Percentiles rank a stretch among this genome's conserved stretches.
Conservation (phyloP, 768 basidiomycete species). For the Suillus clintonianus region DNA sequence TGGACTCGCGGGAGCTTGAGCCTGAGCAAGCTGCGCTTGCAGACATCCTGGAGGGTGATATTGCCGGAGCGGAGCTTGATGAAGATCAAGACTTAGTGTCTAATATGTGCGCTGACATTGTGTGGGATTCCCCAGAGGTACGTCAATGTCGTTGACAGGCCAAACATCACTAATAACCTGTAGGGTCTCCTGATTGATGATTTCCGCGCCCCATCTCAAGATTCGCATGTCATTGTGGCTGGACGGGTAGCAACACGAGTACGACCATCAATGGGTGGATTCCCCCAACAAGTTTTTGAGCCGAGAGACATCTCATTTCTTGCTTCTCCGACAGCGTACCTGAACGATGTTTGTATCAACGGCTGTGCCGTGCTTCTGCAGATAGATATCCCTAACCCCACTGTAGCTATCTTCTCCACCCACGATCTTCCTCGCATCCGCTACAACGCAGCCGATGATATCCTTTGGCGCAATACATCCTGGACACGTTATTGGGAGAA, state of each 20-base stretch:
- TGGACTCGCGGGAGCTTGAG: neutral
- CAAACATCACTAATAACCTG: too few relatives aligned
- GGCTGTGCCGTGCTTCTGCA: slow-evolving; percentile 6
- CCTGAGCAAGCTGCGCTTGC: neutral
- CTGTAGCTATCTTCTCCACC: slow-evolving; percentile 5
- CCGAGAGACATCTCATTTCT: neutral
- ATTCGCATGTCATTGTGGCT: neutral
- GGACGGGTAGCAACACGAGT: neutral
- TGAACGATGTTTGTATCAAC: slow-evolving; percentile 11
- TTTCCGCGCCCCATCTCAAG: neutral
- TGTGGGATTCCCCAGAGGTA: neutral
- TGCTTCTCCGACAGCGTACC: neutral
- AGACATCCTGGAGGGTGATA: neutral
- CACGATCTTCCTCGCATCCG: slow-evolving; percentile 3
- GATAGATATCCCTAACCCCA: neutral
- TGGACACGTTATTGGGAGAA: slow-evolving; percentile 28
- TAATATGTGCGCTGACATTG: neutral
- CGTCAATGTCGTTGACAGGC: neutral
- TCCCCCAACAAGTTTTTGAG: slow-evolving; percentile 2
- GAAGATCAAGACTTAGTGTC: neutral
- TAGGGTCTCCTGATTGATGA: neutral
- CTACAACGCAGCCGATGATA: neutral
- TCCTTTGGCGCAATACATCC: slow-evolving; percentile 21
- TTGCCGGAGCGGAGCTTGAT: neutral
- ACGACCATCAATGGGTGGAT: neutral